Base-by-base conservation (phyloP, 805 yeast species). In the Saccharomycopsis vini region DNA sequence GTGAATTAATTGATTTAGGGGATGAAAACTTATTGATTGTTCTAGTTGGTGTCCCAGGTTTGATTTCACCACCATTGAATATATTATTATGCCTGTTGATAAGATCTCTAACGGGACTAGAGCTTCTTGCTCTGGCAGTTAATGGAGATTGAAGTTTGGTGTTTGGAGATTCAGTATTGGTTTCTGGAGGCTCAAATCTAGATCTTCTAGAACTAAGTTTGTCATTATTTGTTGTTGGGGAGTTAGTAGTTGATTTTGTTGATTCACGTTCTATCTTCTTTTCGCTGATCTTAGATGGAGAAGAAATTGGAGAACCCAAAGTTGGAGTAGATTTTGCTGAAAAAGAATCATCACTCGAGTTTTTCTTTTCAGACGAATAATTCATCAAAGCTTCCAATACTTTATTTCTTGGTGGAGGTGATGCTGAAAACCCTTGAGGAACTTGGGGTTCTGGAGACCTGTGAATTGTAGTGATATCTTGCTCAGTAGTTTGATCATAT, bases 31-130 rank as follows among this genome's bases (percentile, higher is more conserved):
- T 19, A 9, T 30, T 30, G 18, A 23, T 4, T 30, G 19, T 19
- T 24, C 15, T 10, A 10, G 30, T 16, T 5, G 39, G 7, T 10
- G 3, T 26, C n/a, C n/a, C n/a, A n/a, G n/a, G n/a, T n/a, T n/a
- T n/a, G n/a, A n/a, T n/a, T n/a, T n/a, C n/a, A n/a, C n/a, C n/a
- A n/a, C n/a, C n/a, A n/a, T n/a, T n/a, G n/a, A n/a, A n/a, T n/a
- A n/a, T n/a, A 4, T 18, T 35, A 30, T 41, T 41, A 26, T 45
- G 49, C 18, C 32, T 45, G 5, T 31, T 24, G 28, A 45, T 45
- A 12, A 45, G 13, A 21, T 45, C 49, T 19, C 49, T 26, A 5
- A 45, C 49, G 3, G 49, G 49, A 23, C 45, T 41, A 5, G 43
- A 16, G 24, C 45, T 41, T 41, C 45, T 41, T 9, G 15, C 30